These are phyloP conservation scores for Wickerhamomyces chaumierensis DNA, from an alignment of 805 yeast genomes.

Conservation along the genomic window DNA sequence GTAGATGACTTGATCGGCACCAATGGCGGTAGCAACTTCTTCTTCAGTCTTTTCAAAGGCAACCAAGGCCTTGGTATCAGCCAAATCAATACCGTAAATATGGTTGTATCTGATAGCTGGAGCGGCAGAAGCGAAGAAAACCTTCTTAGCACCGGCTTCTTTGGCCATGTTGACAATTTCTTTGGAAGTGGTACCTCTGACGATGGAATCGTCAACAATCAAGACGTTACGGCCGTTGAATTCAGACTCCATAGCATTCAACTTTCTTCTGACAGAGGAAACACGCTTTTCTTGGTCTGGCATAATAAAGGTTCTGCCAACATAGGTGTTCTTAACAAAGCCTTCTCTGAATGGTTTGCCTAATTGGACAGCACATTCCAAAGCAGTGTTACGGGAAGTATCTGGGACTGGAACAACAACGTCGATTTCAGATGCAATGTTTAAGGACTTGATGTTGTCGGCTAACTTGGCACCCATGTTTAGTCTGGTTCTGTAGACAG, in stretches of 20 bases:
- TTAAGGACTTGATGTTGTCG: constrained; percentile 45
- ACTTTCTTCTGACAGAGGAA: constrained; percentile 85
- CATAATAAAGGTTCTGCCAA: constrained; percentile 97
- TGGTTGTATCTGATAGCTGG: constrained; percentile 97
- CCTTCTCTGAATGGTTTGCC: constrained; percentile 90
- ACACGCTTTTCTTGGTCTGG: constrained; percentile 93
- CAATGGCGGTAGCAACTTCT: constrained; percentile 66
- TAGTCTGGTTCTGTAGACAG: constrained; percentile 85
- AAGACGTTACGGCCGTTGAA: constrained; percentile 77
- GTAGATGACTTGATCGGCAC: constrained; percentile 86
- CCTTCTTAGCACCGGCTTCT: constrained; percentile 94
- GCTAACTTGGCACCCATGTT: constrained; percentile 93
- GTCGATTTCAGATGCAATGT: constrained; percentile 53
- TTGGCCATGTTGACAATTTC: constrained; percentile 98
- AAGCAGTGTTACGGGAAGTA: constrained; percentile 91
- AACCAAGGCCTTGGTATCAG: constrained; percentile 87
- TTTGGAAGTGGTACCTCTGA: constrained; percentile 93
- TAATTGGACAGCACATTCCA: constrained; percentile 79
- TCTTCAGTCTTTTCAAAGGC: constrained; percentile 71
- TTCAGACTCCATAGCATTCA: constrained; percentile 93
- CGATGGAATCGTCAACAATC: constrained; percentile 93
- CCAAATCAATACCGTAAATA: constrained; percentile 94
- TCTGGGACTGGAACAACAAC: constrained; percentile 98
- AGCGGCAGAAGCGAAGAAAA: constrained; percentile 94
- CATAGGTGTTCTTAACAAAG: constrained; percentile 91